Evolutionary conservation across 1,284 basidiomycete genomes (phyloP).

Genomic region (Ustilago bromivora): DNA sequence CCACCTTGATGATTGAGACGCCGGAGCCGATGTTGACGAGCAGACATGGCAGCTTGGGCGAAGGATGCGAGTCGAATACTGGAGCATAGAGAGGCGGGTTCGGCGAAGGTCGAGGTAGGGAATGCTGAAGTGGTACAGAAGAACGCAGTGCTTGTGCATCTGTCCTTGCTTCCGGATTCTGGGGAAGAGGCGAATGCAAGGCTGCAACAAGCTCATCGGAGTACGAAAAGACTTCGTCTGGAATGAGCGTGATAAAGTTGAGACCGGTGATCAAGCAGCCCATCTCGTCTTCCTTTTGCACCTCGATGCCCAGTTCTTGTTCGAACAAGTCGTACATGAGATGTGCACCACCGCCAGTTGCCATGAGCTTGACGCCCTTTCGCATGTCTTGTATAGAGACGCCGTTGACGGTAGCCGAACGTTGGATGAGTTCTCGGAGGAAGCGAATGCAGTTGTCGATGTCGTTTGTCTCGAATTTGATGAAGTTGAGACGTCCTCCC

Average conservation of each 20-base stretch:
- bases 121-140: constrained; percentile 58
- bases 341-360: constrained; percentile 97
- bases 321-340: constrained; percentile 88
- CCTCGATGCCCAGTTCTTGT: constrained; percentile 81
- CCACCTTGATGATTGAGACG: constrained; percentile 96
- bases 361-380: constrained; percentile 93
- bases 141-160: constrained; percentile 53
- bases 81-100: constrained; percentile 90
- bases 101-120: constrained; percentile 87
- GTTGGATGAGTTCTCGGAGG: constrained; percentile 86
- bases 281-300: constrained; percentile 96
- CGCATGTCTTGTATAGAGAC: constrained; percentile 93
- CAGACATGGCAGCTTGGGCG: constrained; percentile 87
- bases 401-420: constrained; percentile 86
- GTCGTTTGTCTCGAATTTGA: constrained; percentile 93
- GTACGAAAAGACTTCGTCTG: constrained; percentile 98
- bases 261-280: constrained; percentile 96
- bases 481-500: constrained; percentile 96
- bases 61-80: constrained; percentile 81
- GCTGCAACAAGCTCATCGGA: constrained; percentile 88
- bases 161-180: constrained; percentile 41
- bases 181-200: constrained; percentile 53
- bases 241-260: constrained; percentile 95
- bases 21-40: constrained; percentile 98
- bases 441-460: constrained; percentile 86